Evolutionary conservation across 148 eudicot species (phyloP).

Genomic region (Talinum fruticosum): DNA sequence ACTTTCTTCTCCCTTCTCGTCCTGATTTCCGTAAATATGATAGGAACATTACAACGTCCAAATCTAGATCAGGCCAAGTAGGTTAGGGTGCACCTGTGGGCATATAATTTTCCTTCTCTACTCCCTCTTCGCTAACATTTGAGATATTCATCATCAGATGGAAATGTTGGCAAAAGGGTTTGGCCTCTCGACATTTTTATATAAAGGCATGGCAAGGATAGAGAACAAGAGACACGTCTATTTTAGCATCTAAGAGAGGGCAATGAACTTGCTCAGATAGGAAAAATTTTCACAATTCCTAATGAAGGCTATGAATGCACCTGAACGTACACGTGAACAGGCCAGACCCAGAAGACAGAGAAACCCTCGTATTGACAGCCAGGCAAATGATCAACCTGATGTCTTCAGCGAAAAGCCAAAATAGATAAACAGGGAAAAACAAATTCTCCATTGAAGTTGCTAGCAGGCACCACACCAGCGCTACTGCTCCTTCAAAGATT

Average conservation of each 20-base stretch:
- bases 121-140: not conserved
- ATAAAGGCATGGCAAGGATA: not conserved
- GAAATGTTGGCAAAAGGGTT: not conserved
- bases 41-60: not conserved
- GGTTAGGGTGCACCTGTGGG: not conserved
- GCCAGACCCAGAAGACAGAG: too few species aligned
- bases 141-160: not conserved
- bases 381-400: too few species aligned
- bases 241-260: not conserved
- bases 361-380: too few species aligned
- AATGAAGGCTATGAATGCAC: too few species aligned
- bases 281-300: not conserved
- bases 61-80: not conserved
- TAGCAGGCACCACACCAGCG: too few species aligned
- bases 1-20: too few species aligned
- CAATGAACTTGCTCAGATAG: not conserved
- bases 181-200: not conserved
- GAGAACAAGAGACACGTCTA: not conserved
- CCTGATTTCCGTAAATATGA: not conserved
- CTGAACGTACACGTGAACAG: too few species aligned
- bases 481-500: too few species aligned
- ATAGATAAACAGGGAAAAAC: too few species aligned
- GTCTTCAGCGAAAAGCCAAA: too few species aligned
- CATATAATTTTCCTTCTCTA: not conserved
- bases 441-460: too few species aligned